Conservation (phyloP, 2,329 filamentous ascomycete species). For the Colletotrichum sp. region DNA sequence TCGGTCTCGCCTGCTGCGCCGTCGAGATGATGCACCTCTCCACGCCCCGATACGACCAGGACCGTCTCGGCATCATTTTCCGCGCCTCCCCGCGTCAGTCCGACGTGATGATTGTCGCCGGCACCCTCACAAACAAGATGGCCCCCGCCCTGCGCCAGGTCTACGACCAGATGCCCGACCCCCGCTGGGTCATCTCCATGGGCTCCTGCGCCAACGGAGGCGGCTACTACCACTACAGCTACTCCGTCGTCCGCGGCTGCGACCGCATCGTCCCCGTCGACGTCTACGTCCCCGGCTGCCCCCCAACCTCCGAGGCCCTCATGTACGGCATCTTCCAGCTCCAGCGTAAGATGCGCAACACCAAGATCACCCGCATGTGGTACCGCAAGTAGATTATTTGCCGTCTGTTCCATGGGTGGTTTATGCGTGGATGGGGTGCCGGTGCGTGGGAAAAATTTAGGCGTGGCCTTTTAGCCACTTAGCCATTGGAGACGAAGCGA, state of each 20-base stretch:
- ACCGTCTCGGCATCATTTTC: slow-evolving; percentile 89
- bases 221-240: slow-evolving; percentile 88
- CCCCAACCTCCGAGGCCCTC: slow-evolving; percentile 64
- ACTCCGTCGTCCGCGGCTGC: slow-evolving; percentile 73
- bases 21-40: slow-evolving; percentile 94
- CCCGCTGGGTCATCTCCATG: slow-evolving; percentile 85
- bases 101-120: slow-evolving; percentile 93
- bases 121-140: slow-evolving; percentile 96
- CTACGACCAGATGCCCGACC: slow-evolving; percentile 96
- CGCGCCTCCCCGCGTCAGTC: slow-evolving; percentile 86
- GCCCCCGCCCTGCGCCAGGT: slow-evolving; percentile 87
- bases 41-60: slow-evolving; percentile 87
- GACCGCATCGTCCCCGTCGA: slow-evolving; percentile 81
- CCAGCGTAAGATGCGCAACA: slow-evolving; percentile 76
- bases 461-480: background rate
- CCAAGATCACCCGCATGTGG: slow-evolving; percentile 61
- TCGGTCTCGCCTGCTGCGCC: slow-evolving; percentile 87
- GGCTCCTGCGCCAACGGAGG: slow-evolving; percentile 85
- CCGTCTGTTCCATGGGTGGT: background rate
- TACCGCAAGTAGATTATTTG: slow-evolving; percentile 54
- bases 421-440: background rate
- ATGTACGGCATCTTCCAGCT: slow-evolving; percentile 77
- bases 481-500: background rate
- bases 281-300: slow-evolving; percentile 80
- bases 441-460: background rate